Evolutionary conservation across 2,329 filamentous ascomycete species (phyloP).

Genomic region (Fusarium keratoplasticum): DNA sequence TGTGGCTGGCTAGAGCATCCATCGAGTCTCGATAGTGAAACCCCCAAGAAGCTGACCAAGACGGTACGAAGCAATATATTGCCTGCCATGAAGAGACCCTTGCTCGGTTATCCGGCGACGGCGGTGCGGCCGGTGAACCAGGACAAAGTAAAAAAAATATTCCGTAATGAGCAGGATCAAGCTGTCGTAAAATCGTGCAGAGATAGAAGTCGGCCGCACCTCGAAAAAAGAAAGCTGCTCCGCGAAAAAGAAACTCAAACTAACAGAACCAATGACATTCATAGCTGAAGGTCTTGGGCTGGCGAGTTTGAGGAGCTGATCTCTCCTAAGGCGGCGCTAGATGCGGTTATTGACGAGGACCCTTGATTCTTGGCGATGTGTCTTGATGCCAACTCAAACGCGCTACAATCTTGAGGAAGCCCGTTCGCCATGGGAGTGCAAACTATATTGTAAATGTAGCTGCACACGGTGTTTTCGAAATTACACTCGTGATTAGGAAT

Average conservation of each 20-base stretch:
- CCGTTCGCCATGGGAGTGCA: neutral
- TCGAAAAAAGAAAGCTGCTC: neutral
- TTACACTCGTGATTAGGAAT: neutral
- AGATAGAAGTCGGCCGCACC: neutral
- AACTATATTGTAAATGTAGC: neutral
- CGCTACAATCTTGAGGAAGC: neutral
- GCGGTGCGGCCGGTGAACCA: slow-evolving; percentile 1
- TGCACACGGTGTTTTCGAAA: neutral
- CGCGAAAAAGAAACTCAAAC: neutral
- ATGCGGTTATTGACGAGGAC: neutral
- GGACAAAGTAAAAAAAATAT: neutral
- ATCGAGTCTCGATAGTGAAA: neutral
- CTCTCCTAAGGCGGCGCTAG: neutral
- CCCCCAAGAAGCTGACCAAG: neutral
- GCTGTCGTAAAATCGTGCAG: neutral
- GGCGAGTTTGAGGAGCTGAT: neutral
- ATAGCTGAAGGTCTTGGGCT: neutral
- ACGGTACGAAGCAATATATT: neutral
- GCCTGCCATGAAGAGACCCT: neutral
- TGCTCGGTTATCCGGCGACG: neutral
- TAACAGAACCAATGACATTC: neutral
- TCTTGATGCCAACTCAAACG: neutral
- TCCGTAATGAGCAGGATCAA: slow-evolving; percentile 4
- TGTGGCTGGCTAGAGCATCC: neutral
- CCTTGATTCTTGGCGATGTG: neutral